Percentiles rank a stretch among this genome's conserved stretches.
Conservation (phyloP, 23 red algal genomes). For the Cyanidioschyzon merolae region DNA sequence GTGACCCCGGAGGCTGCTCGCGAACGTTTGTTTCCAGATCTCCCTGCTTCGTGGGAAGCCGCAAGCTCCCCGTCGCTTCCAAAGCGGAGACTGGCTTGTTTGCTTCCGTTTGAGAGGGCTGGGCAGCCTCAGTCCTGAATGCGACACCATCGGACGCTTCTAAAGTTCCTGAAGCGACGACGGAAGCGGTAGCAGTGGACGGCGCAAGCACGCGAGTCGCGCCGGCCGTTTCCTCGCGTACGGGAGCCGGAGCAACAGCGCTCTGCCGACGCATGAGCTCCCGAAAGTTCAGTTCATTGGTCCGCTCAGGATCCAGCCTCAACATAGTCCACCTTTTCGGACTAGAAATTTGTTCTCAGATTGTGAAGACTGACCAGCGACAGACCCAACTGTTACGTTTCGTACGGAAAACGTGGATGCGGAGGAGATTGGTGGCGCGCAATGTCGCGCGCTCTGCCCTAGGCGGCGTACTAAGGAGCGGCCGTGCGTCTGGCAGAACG, state of each 20-base stretch:
- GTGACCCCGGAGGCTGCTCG: not conserved
- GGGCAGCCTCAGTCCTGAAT: not conserved
- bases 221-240: not conserved
- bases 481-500: no score
- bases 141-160: not conserved
- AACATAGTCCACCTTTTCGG: no score
- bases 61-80: not conserved
- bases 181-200: not conserved
- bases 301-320: not conserved
- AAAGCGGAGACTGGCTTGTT: not conserved
- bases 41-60: not conserved
- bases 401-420: no score
- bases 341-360: no score
- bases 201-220: not conserved
- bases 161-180: not conserved
- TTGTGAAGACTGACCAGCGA: no score
- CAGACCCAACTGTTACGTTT: no score
- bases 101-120: not conserved
- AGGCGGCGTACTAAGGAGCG: no score
- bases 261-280: not conserved
- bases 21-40: not conserved
- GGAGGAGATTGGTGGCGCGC: no score
- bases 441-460: no score
- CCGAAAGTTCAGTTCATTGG: conserved; percentile 15
- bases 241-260: not conserved